These are phyloP conservation scores for Phytophthora quininea DNA, from an alignment of 352 stramenopile genomes.

Conservation along the genomic window DNA sequence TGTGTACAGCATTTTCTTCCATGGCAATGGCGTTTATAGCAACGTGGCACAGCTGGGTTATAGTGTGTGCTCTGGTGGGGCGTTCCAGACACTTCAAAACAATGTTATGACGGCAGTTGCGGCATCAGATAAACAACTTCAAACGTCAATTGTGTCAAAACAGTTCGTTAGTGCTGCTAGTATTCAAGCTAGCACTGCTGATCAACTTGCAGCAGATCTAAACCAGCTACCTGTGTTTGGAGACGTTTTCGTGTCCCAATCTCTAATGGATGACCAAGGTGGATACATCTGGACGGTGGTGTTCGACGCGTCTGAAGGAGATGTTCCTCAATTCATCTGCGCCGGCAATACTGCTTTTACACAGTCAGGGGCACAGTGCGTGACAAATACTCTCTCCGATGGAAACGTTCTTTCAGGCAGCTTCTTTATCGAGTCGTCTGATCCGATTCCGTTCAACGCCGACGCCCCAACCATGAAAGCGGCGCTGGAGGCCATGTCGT, in stretches of 20 bases:
- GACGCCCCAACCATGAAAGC: conserved; percentile 49
- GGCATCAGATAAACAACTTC: conserved; percentile 36
- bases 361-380: conserved; percentile 39
- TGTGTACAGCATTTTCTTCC: conserved; percentile 79
- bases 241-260: conserved; percentile 63
- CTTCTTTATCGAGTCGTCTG: conserved; percentile 76
- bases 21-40: conserved; percentile 69
- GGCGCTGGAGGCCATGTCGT: conserved; percentile 63
- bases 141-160: conserved; percentile 50
- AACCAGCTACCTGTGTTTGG: conserved; percentile 65
- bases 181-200: conserved; percentile 35
- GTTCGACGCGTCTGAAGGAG: conserved; percentile 61
- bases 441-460: conserved; percentile 63
- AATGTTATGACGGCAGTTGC: conserved; percentile 54
- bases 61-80: conserved; percentile 26
- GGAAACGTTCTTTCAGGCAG: conserved; percentile 76
- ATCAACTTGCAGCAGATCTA: conserved; percentile 52
- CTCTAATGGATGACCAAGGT: conserved; percentile 67
- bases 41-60: conserved; percentile 30
- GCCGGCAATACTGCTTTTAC: conserved; percentile 47
- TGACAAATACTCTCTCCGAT: conserved; percentile 69
- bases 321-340: conserved; percentile 70
- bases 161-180: conserved; percentile 61
- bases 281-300: conserved; percentile 78
- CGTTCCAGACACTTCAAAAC: conserved; percentile 71